Base-by-base conservation (phyloP, 257 asterid species). In the Solanum habrochaites region DNA sequence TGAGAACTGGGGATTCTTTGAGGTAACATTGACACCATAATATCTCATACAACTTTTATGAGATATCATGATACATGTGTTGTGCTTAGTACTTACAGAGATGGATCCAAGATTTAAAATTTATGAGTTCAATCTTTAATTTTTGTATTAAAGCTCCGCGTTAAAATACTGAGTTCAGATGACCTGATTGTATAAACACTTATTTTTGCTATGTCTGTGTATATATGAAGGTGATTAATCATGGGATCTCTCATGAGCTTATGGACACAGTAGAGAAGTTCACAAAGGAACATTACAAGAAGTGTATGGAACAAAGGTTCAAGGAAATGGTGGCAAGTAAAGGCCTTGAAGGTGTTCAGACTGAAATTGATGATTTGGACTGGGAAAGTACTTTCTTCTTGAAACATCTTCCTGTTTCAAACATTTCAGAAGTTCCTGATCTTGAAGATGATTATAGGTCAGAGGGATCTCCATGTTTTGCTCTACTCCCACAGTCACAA, bases 1-100 rank as follows among this genome's bases (percentile, higher is more conserved):
- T 86, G 93, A 92, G 80, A 92, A 93, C 81, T 94, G 96, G 95
- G 97, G 96, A 56, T 94, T 93, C 92, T 94, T 94, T 90, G 97
- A 94, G 97, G 97, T 93, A 42, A 39, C 56, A 27, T 7, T 20
- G n/a, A 56, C 64, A 20, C 27, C 31, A 2, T 39, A 62, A 11
- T n/a, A 58, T 58, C 66, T 58, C 66, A 58, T 15, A 70, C 75
- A 16, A 70, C 37, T 70, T 70, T 70, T 31, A 15, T 14, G 13
- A 70, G 3, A 70, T 70, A 3, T 39, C 20, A 74, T 6, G 16
- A 25, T 66, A 12, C 37, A 12, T 37, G 27, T 66, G 20, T 66
- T 25, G 27, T 11, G 70, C 27, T 62, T n/a, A 2, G 15, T n/a
- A 66, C 2, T 3, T 0, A 66, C 5, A 66, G 0, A 66, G 2